Conservation (phyloP, 2,329 filamentous ascomycete species). For the Cladophialophora exuberans region DNA sequence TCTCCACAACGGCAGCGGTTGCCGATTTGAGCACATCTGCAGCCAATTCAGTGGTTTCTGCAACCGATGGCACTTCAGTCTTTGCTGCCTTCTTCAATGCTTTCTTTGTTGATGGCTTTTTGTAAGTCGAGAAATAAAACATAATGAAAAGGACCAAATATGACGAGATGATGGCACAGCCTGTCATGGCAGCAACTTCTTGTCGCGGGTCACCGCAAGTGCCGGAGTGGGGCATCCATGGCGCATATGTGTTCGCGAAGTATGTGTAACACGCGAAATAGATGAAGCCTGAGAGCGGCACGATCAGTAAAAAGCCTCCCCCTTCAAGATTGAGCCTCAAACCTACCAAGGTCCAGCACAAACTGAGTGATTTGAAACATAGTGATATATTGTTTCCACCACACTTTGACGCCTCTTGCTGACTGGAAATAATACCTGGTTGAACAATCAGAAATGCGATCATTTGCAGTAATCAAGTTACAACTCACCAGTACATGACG, state of each 20-base stretch:
- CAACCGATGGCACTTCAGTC: slow-evolving; percentile 54
- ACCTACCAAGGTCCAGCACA: slow-evolving; percentile 77
- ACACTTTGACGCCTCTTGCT: slow-evolving; percentile 90
- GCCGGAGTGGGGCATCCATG: slow-evolving; percentile 79
- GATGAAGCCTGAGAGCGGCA: slow-evolving; percentile 69
- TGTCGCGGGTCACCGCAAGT: slow-evolving; percentile 77
- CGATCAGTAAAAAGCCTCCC: slow-evolving; percentile 89
- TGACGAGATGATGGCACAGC: slow-evolving; percentile 87
- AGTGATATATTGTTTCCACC: slow-evolving; percentile 99
- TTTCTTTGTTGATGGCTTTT: slow-evolving; percentile 70
- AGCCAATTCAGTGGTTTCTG: slow-evolving; percentile 28
- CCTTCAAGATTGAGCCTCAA: too few relatives aligned
- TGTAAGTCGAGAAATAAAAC: slow-evolving; percentile 97
- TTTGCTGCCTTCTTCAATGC: slow-evolving; percentile 73
- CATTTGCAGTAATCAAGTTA: neutral
- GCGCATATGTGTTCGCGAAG: slow-evolving; percentile 90
- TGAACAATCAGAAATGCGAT: slow-evolving; percentile 62
- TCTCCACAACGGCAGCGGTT: slow-evolving; percentile 6
- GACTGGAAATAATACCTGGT: slow-evolving; percentile 99
- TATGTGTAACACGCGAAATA: slow-evolving; percentile 99
- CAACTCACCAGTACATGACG: slow-evolving; percentile 94
- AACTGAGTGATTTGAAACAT: slow-evolving; percentile 97
- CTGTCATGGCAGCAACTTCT: slow-evolving; percentile 92
- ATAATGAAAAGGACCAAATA: slow-evolving; percentile 98
- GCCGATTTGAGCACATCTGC: slow-evolving; percentile 32